Evolutionary conservation across 768 basidiomycete species (phyloP).

Genomic region (Suillus luteus): DNA sequence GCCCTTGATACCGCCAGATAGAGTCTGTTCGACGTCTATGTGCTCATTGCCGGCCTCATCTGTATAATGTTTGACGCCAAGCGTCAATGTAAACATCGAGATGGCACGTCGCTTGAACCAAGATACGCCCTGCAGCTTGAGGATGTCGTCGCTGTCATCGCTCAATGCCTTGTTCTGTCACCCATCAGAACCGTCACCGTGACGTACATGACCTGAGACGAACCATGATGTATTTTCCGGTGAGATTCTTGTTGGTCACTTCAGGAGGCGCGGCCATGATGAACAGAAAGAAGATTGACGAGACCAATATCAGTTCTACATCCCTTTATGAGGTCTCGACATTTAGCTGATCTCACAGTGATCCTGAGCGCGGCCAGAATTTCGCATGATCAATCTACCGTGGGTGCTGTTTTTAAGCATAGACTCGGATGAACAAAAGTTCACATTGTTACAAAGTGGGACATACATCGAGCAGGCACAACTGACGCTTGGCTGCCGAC

Average conservation of each 20-base stretch:
- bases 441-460: too few relatives aligned
- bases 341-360: background rate
- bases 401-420: background rate
- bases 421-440: too few relatives aligned
- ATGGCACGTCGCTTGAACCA: slow-evolving; percentile 75
- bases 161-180: slow-evolving; percentile 68
- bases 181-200: background rate
- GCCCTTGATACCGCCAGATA: slow-evolving; percentile 63
- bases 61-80: slow-evolving; percentile 64
- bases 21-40: slow-evolving; percentile 66
- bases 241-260: slow-evolving; percentile 59
- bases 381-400: background rate
- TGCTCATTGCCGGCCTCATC: slow-evolving; percentile 61
- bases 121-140: slow-evolving; percentile 68
- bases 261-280: slow-evolving; percentile 67
- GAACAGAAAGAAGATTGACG: background rate
- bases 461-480: too few relatives aligned
- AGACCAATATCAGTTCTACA: background rate
- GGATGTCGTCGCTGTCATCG: slow-evolving; percentile 61
- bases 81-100: slow-evolving; percentile 53
- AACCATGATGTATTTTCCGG: slow-evolving; percentile 67
- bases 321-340: background rate
- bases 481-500: too few relatives aligned
- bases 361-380: background rate
- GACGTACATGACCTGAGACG: slow-evolving; percentile 9